Conservation (phyloP, 148 eudicot species). For the Bassia scoparia region DNA sequence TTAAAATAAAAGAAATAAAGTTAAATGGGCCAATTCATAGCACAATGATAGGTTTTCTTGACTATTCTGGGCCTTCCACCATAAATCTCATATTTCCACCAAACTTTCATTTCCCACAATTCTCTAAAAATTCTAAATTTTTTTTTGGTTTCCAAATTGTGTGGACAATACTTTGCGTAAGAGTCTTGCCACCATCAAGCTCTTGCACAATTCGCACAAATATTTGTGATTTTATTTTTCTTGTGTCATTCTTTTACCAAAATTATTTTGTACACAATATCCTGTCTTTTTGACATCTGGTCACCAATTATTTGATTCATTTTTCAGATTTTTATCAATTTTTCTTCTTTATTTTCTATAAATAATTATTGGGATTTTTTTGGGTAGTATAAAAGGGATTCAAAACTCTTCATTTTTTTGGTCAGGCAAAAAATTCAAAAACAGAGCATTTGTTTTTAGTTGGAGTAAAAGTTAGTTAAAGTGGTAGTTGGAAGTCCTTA, state of each 20-base stretch:
- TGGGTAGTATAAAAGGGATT: conserved; percentile 9
- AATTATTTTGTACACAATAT: conserved; percentile 12
- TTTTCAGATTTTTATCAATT: neutral
- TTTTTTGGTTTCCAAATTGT: neutral
- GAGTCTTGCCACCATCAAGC: conserved; percentile 19
- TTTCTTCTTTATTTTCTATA: neutral
- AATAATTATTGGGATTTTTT: neutral
- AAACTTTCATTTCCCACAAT: conserved; percentile 6
- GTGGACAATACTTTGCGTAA: conserved; percentile 35
- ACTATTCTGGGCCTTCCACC: conserved; percentile 17
- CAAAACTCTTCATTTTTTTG: neutral
- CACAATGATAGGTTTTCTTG: conserved; percentile 22
- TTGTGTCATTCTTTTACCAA: neutral
- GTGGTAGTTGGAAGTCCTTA: conserved; percentile 34
- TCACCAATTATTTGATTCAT: conserved; percentile 26
- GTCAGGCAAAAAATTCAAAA: neutral
- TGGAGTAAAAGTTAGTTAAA: conserved; percentile 27
- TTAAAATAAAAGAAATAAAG: neutral
- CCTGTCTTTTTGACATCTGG: conserved; percentile 23
- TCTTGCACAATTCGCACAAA: conserved; percentile 18
- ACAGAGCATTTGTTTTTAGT: conserved; percentile 3
- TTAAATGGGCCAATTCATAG: conserved; percentile 1
- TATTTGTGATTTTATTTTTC: neutral
- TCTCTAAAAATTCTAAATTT: neutral
- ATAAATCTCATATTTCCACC: conserved; percentile 26